These are phyloP conservation scores for Cyberlindnera euphorbiae DNA, from an alignment of 805 yeast genomes.

Conservation along the genomic window DNA sequence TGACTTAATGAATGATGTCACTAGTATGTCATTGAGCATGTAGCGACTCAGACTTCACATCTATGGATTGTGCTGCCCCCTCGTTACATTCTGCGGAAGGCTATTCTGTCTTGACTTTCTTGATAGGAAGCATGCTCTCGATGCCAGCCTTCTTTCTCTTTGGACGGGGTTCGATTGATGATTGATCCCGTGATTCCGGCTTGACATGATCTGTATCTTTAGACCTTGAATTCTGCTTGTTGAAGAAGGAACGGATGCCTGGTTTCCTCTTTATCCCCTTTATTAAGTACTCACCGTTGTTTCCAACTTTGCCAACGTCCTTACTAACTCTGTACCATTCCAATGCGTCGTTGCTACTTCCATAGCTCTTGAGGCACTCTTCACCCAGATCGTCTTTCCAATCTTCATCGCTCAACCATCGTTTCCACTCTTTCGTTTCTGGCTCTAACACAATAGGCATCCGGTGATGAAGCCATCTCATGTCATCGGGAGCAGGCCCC, in stretches of 20 bases:
- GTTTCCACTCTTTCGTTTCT: constrained; percentile 48
- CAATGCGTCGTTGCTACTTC: constrained; percentile 29
- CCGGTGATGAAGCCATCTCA: constrained; percentile 68
- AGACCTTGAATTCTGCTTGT: constrained; percentile 1
- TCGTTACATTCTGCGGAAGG: no score
- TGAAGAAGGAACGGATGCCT: constrained; percentile 15
- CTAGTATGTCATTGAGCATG: no score
- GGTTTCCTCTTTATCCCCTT: constrained; percentile 23
- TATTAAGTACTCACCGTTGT: constrained; percentile 35
- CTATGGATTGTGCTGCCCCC: no score
- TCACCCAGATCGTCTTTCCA: constrained; percentile 38
- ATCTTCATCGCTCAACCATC: constrained; percentile 51
- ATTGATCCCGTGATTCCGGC: not conserved
- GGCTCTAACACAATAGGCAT: constrained; percentile 74
- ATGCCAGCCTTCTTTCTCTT: constrained; percentile 1
- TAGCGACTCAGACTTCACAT: no score
- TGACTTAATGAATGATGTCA: not conserved
- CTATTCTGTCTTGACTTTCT: not conserved
- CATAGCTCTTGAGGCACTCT: constrained; percentile 35
- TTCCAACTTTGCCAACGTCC: constrained; percentile 59
- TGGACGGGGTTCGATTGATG: not conserved
- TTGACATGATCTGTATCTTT: no score
- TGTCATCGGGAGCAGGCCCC: constrained; percentile 55
- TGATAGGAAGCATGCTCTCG: not conserved
- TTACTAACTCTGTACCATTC: constrained; percentile 51